Evolutionary conservation across 768 basidiomycete species (phyloP).

Genomic region (Boletus reticuloceps): DNA sequence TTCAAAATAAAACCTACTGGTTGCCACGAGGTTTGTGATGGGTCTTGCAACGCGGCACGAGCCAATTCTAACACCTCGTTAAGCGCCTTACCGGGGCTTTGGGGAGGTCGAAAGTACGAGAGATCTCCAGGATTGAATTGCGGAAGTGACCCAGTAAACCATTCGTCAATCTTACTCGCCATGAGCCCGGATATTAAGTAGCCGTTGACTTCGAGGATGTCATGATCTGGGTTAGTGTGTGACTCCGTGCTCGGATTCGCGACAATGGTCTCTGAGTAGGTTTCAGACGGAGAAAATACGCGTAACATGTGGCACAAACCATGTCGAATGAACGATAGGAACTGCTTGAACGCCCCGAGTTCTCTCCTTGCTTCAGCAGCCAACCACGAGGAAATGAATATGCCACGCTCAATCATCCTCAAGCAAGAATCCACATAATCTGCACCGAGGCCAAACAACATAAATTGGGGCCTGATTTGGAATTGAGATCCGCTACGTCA

Average conservation of each 20-base stretch:
- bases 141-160: constrained; percentile 64
- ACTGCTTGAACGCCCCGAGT: constrained; percentile 70
- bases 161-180: constrained; percentile 69
- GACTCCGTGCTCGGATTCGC: constrained; percentile 53
- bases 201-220: constrained; percentile 76
- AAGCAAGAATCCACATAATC: constrained; percentile 53
- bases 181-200: constrained; percentile 73
- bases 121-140: constrained; percentile 34
- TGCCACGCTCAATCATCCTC: constrained; percentile 50
- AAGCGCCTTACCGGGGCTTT: constrained; percentile 22
- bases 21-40: constrained; percentile 48
- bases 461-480: constrained; percentile 52
- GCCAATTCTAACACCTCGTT: constrained; percentile 47
- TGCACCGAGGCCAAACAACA: constrained; percentile 50
- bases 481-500: constrained; percentile 7
- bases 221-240: constrained; percentile 51
- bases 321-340: constrained; percentile 73
- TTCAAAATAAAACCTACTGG: constrained; percentile 42
- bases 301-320: constrained; percentile 43
- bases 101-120: constrained; percentile 21
- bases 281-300: constrained; percentile 15
- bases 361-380: constrained; percentile 65
- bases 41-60: constrained; percentile 45
- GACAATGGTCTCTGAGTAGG: constrained; percentile 43
- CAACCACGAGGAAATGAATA: constrained; percentile 68